Conservation (phyloP, 768 basidiomycete genomes). For the Boletus reticuloceps region DNA sequence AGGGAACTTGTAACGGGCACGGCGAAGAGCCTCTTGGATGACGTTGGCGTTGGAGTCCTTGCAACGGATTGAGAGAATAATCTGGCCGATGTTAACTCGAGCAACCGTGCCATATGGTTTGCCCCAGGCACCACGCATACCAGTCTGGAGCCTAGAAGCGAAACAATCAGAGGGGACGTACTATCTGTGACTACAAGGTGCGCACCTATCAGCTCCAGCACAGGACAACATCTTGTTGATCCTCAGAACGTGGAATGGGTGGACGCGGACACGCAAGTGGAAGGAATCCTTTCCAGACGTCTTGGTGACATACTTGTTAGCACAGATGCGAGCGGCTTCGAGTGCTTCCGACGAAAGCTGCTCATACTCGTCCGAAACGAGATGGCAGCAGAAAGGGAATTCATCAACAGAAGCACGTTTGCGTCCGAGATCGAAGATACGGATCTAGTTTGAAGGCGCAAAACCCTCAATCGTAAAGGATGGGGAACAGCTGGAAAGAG, state of each 20-base stretch:
- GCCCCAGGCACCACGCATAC: constrained; percentile 99
- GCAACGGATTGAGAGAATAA: constrained; percentile 88
- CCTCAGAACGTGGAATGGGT: constrained; percentile 98
- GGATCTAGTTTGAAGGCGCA: constrained; percentile 57
- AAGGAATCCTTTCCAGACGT: constrained; percentile 97
- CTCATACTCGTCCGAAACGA: constrained; percentile 98
- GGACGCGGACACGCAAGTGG: constrained; percentile 95
- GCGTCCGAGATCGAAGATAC: constrained; percentile 93
- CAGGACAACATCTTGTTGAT: constrained; percentile 99
- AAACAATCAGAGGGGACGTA: not conserved
- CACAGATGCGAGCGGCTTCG: constrained; percentile 98
- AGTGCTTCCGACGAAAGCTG: constrained; percentile 94
- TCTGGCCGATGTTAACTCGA: constrained; percentile 95
- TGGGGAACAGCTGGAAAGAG: not conserved
- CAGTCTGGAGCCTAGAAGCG: constrained; percentile 72
- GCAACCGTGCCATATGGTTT: constrained; percentile 97
- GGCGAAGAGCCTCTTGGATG: constrained; percentile 95
- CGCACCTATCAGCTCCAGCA: constrained; percentile 93
- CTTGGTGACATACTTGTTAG: constrained; percentile 99
- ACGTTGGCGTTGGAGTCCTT: constrained; percentile 85
- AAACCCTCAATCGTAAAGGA: not conserved
- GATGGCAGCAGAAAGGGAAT: constrained; percentile 95
- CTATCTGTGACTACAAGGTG: not conserved
- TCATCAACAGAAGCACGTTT: constrained; percentile 97
- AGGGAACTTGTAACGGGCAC: constrained; percentile 99